These are phyloP conservation scores for Alternaria infectoria DNA, from an alignment of 2,329 filamentous ascomycete genomes.

Conservation along the genomic window DNA sequence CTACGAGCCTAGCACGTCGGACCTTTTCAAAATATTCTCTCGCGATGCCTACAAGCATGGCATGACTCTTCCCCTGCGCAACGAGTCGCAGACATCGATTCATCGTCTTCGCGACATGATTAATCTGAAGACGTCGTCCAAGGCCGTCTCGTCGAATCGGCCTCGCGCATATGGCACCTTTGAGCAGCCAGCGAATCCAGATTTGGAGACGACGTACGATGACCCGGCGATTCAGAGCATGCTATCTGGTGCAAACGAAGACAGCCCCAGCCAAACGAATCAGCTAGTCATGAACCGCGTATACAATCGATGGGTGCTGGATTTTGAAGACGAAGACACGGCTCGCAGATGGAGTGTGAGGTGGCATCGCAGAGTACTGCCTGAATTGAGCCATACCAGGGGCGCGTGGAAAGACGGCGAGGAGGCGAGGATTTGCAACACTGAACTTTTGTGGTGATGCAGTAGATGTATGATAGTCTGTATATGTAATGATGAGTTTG, in stretches of 20 bases:
- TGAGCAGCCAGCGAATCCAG: neutral
- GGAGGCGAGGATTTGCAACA: slow-evolving; percentile 52
- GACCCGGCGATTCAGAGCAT: slow-evolving; percentile 21
- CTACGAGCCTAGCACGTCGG: slow-evolving; percentile 36
- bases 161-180: slow-evolving; percentile 27
- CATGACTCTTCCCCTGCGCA: slow-evolving; percentile 34
- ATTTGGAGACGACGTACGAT: slow-evolving; percentile 12
- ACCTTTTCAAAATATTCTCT: slow-evolving; percentile 37
- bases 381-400: slow-evolving; percentile 22
- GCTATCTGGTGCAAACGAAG: slow-evolving; percentile 17
- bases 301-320: slow-evolving; percentile 60
- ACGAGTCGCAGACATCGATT: slow-evolving; percentile 27
- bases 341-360: slow-evolving; percentile 59
- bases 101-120: slow-evolving; percentile 38
- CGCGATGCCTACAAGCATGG: slow-evolving; percentile 43
- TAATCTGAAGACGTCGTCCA: slow-evolving; percentile 27
- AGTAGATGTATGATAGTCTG: neutral
- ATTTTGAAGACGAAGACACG: slow-evolving; percentile 62
- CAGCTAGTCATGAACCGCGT: slow-evolving; percentile 44
- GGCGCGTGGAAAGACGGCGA: slow-evolving; percentile 38
- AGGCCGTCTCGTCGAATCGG: slow-evolving; percentile 22
- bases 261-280: slow-evolving; percentile 21
- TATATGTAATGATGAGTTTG: neutral
- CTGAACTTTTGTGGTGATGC: slow-evolving; percentile 57
- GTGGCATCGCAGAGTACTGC: slow-evolving; percentile 60